A percentile compares a stretch with the other conserved stretches of the same genome.
Evolutionary conservation across 2,329 filamentous ascomycete genomes (phyloP).

Genomic region (Xylariaceae sp.): DNA sequence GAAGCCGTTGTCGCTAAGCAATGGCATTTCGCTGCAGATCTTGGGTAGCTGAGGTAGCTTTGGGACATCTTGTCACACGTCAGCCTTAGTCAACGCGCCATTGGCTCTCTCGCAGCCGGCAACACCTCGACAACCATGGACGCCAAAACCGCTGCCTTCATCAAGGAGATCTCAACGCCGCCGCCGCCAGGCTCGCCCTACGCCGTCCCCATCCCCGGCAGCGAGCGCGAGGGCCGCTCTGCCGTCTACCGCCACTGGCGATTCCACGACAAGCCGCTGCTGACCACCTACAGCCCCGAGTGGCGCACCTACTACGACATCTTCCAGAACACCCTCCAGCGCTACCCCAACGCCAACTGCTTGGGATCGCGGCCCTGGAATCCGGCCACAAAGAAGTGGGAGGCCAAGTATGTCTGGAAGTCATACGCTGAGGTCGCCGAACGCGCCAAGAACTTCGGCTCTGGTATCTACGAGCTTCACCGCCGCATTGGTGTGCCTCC

Average conservation of each 20-base stretch:
- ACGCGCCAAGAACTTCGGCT: constrained; percentile 79
- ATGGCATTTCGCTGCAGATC: too few relatives aligned
- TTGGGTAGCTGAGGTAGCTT: too few relatives aligned
- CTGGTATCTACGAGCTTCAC: constrained; percentile 79
- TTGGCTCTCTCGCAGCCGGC: constrained; percentile 6
- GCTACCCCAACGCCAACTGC: constrained; percentile 64
- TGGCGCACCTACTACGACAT: constrained; percentile 72
- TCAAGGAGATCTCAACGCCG: constrained; percentile 52
- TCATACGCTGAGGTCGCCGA: constrained; percentile 75
- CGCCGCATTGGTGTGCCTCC: constrained; percentile 64
- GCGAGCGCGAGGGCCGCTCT: constrained; percentile 67
- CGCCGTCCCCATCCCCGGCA: constrained; percentile 71
- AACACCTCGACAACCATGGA: constrained; percentile 3
- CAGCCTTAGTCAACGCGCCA: constrained; percentile 1
- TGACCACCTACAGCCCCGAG: constrained; percentile 68
- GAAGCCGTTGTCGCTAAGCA: too few relatives aligned
- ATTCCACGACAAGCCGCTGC: constrained; percentile 65
- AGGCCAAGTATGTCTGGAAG: constrained; percentile 75
- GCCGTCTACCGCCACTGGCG: constrained; percentile 81
- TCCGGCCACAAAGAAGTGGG: constrained; percentile 65
- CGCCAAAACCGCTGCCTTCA: constrained; percentile 36
- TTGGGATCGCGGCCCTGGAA: constrained; percentile 81
- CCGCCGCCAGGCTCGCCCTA: constrained; percentile 76
- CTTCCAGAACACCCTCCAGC: constrained; percentile 66
- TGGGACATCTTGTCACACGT: not conserved